These are phyloP conservation scores for Phaffomyces thermotolerans DNA, from an alignment of 805 yeast genomes.

Conservation along the genomic window DNA sequence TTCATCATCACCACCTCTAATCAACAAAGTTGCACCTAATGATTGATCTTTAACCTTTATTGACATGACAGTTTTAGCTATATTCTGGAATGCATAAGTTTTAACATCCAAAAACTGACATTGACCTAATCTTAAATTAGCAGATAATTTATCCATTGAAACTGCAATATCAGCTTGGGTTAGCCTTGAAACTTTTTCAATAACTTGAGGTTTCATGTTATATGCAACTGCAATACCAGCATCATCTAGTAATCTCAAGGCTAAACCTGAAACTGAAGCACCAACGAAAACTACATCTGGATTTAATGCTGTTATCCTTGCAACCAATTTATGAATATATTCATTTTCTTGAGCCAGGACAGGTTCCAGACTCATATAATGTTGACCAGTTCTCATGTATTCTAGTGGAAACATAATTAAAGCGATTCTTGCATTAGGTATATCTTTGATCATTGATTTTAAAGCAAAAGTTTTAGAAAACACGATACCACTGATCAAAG, in stretches of 20 bases:
- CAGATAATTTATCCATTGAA: conserved; percentile 78
- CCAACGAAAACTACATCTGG: conserved; percentile 79
- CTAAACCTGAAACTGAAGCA: conserved; percentile 75
- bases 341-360: conserved; percentile 84
- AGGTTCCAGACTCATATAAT: conserved; percentile 74
- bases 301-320: conserved; percentile 62
- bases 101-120: conserved; percentile 70
- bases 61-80: conserved; percentile 66
- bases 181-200: conserved; percentile 68
- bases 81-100: conserved; percentile 48
- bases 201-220: conserved; percentile 73
- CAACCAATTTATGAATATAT: conserved; percentile 72
- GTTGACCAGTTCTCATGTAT: conserved; percentile 68
- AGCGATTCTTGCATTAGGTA: conserved; percentile 68
- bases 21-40: conserved; percentile 75
- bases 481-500: conserved; percentile 67
- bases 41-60: conserved; percentile 69
- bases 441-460: conserved; percentile 61
- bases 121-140: conserved; percentile 62
- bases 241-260: conserved; percentile 60
- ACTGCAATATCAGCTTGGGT: conserved; percentile 81
- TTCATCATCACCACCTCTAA: conserved; percentile 73
- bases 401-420: conserved; percentile 86
- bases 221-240: conserved; percentile 78
- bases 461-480: conserved; percentile 80